Conservation (phyloP, 108 stramenopile genomes). For the Asterionellopsis glacialis region DNA sequence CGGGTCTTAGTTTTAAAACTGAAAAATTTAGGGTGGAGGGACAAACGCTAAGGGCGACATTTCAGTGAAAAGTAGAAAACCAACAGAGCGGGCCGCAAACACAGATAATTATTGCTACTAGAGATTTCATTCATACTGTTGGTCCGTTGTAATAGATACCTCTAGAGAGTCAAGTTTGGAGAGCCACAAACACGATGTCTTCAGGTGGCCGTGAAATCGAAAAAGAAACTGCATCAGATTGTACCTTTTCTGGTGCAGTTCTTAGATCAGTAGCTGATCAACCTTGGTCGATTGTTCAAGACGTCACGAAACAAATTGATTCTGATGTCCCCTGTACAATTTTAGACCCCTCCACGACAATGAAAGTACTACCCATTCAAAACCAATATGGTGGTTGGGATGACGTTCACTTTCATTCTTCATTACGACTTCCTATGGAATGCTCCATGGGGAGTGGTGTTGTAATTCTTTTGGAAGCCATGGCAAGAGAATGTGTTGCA, state of each 20-base stretch:
- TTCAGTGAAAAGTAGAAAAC: no score
- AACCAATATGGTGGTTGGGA: constrained; percentile 36
- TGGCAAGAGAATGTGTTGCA: constrained; percentile 54
- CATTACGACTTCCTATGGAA: constrained; percentile 30
- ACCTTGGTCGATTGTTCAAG: no score
- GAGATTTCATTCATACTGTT: no score
- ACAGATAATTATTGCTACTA: no score
- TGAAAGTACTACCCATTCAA: constrained; percentile 36
- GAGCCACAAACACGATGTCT: no score
- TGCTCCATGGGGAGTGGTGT: not conserved
- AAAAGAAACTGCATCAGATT: constrained; percentile 3
- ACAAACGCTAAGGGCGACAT: no score
- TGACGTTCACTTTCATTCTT: constrained; percentile 32
- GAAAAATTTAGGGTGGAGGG: no score
- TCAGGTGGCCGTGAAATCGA: not conserved
- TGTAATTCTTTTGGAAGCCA: constrained; percentile 14
- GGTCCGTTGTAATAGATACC: no score
- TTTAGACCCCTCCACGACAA: constrained; percentile 12
- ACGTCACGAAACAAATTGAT: not conserved
- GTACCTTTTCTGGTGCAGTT: not conserved
- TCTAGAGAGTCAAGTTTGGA: no score
- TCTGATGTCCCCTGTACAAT: constrained; percentile 13
- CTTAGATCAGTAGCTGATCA: no score
- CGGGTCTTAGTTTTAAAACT: no score
- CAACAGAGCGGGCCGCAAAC: no score